Evolutionary conservation across 1,284 basidiomycete species (phyloP).

Genomic region (Fomitopsis schrenkii): DNA sequence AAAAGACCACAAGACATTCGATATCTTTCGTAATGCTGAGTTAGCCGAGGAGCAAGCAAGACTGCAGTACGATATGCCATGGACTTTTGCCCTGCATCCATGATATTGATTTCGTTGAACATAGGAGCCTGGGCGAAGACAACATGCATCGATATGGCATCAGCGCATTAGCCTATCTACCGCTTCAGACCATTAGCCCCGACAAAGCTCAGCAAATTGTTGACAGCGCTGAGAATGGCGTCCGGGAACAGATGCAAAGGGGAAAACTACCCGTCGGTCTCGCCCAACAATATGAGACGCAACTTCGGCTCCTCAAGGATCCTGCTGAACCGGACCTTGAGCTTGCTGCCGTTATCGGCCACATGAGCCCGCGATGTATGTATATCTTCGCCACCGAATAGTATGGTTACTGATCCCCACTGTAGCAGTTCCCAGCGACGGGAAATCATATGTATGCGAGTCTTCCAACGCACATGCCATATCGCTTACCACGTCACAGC

Average conservation of each 20-base stretch:
- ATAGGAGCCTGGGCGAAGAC: not conserved
- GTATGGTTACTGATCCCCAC: not conserved
- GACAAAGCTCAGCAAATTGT: not conserved
- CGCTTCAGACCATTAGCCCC: not conserved
- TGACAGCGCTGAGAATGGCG: not conserved
- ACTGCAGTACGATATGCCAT: too few relatives aligned
- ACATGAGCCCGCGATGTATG: not conserved
- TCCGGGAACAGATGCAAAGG: not conserved
- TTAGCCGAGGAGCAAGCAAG: too few relatives aligned
- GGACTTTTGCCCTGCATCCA: too few relatives aligned
- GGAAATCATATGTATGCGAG: not conserved
- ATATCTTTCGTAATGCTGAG: too few relatives aligned
- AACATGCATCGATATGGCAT: not conserved
- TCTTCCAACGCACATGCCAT: not conserved
- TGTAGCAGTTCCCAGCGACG: too few relatives aligned
- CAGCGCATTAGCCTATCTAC: not conserved
- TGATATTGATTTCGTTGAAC: too few relatives aligned
- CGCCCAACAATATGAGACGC: conserved; percentile 12
- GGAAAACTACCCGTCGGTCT: conserved; percentile 8
- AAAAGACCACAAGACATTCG: too few relatives aligned
- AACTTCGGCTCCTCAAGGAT: conserved; percentile 9
- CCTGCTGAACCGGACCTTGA: conserved; percentile 12
- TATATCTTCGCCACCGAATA: too few relatives aligned
- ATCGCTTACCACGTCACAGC: conserved; percentile 1
- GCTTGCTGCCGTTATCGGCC: not conserved